Percentiles rank a stretch among this genome's conserved stretches.
Conservation (phyloP, 176 grass and related monocot genomes). For the Oryza australiensis region DNA sequence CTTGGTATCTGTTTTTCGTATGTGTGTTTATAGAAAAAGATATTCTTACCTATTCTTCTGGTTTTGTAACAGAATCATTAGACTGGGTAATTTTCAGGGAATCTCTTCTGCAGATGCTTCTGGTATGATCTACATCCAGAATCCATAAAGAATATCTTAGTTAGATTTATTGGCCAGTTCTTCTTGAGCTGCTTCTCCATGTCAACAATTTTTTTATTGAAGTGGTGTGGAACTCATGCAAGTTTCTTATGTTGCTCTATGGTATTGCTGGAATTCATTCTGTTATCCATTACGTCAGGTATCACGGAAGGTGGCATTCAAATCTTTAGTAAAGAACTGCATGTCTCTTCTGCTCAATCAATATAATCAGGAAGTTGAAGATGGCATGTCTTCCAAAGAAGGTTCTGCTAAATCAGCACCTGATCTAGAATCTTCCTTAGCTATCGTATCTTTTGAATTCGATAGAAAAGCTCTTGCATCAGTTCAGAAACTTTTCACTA, state of each 20-base stretch:
- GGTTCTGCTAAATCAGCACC: slow-evolving; percentile 41
- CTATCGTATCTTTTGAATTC: slow-evolving; percentile 52
- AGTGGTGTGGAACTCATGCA: slow-evolving; percentile 27
- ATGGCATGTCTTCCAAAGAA: slow-evolving; percentile 41
- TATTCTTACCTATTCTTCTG: slow-evolving; percentile 27
- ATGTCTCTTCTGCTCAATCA: slow-evolving; percentile 59
- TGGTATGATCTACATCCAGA: slow-evolving; percentile 57
- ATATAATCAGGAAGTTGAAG: slow-evolving; percentile 44
- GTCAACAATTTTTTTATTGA: slow-evolving; percentile 20
- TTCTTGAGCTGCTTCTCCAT: not conserved
- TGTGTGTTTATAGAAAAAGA: not conserved
- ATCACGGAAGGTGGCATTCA: slow-evolving; percentile 64
- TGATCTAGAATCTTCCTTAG: slow-evolving; percentile 53
- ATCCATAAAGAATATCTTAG: slow-evolving; percentile 22
- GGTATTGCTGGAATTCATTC: slow-evolving; percentile 5
- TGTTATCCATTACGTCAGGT: slow-evolving; percentile 48
- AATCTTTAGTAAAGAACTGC: slow-evolving; percentile 71
- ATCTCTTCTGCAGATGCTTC: slow-evolving; percentile 67
- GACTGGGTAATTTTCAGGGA: slow-evolving; percentile 85
- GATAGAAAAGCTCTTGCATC: slow-evolving; percentile 55
- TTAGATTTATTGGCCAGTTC: slow-evolving; percentile 11
- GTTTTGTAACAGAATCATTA: slow-evolving; percentile 61
- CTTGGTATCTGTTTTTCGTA: slow-evolving; percentile 12
- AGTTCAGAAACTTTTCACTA: slow-evolving; percentile 63
- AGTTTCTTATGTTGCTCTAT: slow-evolving; percentile 32